Base-by-base conservation (phyloP, 202 grass and related monocot genomes). In the Setaria viridis region DNA sequence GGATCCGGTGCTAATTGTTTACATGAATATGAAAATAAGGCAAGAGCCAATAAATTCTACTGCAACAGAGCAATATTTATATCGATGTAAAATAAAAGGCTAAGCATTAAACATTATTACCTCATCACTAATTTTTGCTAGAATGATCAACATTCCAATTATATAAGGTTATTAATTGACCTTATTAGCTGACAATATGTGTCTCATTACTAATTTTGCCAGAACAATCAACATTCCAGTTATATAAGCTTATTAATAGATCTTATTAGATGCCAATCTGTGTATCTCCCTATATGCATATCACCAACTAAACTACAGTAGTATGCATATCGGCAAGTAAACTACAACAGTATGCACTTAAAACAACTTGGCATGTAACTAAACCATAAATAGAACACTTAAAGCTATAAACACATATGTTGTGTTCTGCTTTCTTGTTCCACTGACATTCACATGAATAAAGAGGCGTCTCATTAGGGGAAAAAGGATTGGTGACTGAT, bases 11-110 rank as follows among this genome's bases (percentile, higher is more conserved):
- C 74, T 15, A 4, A 30, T 30, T 41, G 39, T 41, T 41, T 41
- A 41, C 39, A 41, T 71, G 41, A 71, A 71, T 11, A 9, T 15
- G 11, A 48, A 30, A 70, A 48, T 71, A 29, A 71, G n/a, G 43
- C 68, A 71, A 71, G n/a, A 48, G 11, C 68, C 6, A 71, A 71
- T 25, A 30, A 21, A 48, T 50, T 72, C 47, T 72, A 49, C 45
- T 14, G 12, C 11, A 49, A 30, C 13, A 50, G 46, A 72, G 7
- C 58, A 62, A 72, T 49, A 6, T 47, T 7, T 47, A 47, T 6
- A 48, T 21, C 68, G 30, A n/a, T 48, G 46, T 0, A 72, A 48
- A 71, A 72, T 15, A 47, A 72, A 72, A 48, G 43, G 43, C 68
- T 48, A 71, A 71, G 48, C 14, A 14, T 15, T 30, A 41, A 41